phyloP scores from a whole-genome alignment of 23 red algal genomes.

The Gracilaria vermiculophylla region DNA sequence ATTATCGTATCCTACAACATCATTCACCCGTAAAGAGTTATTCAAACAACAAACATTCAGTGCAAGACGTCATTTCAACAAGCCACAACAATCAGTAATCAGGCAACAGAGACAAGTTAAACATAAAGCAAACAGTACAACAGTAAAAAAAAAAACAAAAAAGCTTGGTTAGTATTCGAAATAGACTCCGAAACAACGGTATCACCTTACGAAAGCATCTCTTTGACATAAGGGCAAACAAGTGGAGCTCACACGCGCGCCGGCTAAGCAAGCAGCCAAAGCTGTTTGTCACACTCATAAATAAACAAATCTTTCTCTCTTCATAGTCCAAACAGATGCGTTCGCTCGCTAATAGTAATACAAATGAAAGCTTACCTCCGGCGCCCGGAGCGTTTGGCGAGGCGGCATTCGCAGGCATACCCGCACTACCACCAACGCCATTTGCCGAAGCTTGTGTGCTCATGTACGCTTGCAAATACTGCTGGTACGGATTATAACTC shows the following conservation, averaged over 20 bases:
- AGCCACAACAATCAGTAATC: background rate
- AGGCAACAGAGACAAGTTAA: background rate
- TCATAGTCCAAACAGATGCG: conserved; percentile 12
- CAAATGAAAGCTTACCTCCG: conserved; percentile 51
- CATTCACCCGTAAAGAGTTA: background rate
- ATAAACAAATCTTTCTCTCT: conserved; percentile 15
- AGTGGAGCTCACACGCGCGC: background rate
- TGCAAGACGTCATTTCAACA: background rate
- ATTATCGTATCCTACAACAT: conserved; percentile 25
- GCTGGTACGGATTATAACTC: conserved; percentile 74
- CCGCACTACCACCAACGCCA: conserved; percentile 26
- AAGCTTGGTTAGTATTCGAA: background rate
- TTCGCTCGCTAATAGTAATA: conserved; percentile 14
- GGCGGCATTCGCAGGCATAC: conserved; percentile 21
- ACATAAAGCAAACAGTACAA: background rate
- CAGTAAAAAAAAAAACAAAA: background rate
- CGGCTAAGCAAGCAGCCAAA: background rate
- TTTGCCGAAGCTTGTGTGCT: conserved; percentile 34
- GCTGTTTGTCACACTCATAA: background rate
- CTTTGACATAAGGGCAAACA: conserved; percentile 2
- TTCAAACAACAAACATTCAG: background rate
- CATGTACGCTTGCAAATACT: conserved; percentile 73
- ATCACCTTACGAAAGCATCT: conserved; percentile 23
- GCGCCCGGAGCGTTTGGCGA: conserved; percentile 3
- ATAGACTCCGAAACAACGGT: background rate